Conservation (phyloP, 2,329 filamentous ascomycete genomes). For the Fulvia fulva region DNA sequence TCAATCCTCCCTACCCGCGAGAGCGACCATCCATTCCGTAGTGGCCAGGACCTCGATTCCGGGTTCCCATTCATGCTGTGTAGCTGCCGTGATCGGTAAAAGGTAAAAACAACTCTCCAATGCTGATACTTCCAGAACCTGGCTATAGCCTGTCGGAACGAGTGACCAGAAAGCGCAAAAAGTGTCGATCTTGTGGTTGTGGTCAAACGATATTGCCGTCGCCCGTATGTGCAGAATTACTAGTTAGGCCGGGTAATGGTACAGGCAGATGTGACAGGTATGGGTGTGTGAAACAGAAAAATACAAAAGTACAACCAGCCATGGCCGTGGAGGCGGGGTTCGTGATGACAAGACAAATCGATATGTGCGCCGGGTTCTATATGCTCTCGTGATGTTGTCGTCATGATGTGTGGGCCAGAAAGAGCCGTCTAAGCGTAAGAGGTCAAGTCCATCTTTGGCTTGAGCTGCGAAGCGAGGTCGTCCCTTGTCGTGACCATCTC, state of each 20-base stretch:
- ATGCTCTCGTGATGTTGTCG: constrained; percentile 10
- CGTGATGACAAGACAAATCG: not conserved
- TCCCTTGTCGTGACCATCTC: constrained; percentile 75
- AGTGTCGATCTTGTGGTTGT: not conserved
- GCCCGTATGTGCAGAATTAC: not conserved
- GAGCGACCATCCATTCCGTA: not conserved
- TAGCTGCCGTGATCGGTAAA: not conserved
- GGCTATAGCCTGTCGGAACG: not conserved
- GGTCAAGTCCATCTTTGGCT: constrained; percentile 40
- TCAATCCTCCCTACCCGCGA: not conserved
- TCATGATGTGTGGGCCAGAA: not conserved
- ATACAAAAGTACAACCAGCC: not conserved
- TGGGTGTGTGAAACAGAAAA: not conserved
- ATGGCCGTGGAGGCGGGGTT: not conserved
- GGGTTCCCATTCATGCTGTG: too few species aligned
- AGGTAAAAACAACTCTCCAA: not conserved
- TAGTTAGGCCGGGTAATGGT: not conserved
- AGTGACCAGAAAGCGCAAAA: constrained; percentile 1
- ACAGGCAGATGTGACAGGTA: not conserved
- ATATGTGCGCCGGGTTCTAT: constrained; percentile 1
- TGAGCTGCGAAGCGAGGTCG: constrained; percentile 58
- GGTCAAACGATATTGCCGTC: too few species aligned
- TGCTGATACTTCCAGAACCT: not conserved
- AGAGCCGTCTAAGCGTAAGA: constrained; percentile 15
- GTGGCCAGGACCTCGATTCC: not conserved